Percentiles rank a stretch among this genome's conserved stretches.
phyloP scores from a whole-genome alignment of 2,329 filamentous ascomycete species.

The Epichloe bromicola region DNA sequence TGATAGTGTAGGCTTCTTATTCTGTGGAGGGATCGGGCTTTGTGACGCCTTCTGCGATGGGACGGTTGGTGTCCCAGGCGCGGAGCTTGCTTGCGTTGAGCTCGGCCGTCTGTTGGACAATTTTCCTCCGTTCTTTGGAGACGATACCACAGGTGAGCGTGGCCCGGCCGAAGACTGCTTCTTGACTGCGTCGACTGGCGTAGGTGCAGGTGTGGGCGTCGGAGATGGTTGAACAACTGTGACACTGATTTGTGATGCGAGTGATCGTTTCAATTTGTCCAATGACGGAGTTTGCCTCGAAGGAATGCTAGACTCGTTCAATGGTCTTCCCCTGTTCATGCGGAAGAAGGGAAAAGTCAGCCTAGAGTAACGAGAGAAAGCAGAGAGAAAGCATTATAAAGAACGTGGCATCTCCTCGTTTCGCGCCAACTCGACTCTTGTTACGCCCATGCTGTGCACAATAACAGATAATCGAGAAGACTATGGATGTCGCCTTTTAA shows the following conservation, averaged over 20 bases:
- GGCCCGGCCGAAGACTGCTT: slow-evolving; percentile 6
- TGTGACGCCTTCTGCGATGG: not conserved
- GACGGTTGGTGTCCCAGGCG: not conserved
- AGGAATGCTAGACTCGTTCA: slow-evolving; percentile 42
- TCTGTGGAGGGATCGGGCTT: not conserved
- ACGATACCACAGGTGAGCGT: slow-evolving; percentile 5
- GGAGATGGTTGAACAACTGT: slow-evolving; percentile 8
- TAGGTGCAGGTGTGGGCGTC: slow-evolving; percentile 1
- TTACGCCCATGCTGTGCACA: not conserved
- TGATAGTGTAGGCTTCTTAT: slow-evolving; percentile 3
- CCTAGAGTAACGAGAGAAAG: not conserved
- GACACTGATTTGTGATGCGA: slow-evolving; percentile 17
- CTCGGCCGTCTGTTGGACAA: slow-evolving; percentile 4
- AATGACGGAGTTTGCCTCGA: slow-evolving; percentile 31
- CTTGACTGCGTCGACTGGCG: slow-evolving; percentile 1
- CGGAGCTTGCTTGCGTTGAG: slow-evolving; percentile 6
- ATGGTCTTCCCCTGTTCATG: slow-evolving; percentile 22
- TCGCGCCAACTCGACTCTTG: not conserved
- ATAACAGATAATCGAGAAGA: not conserved
- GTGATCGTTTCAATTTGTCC: slow-evolving; percentile 27
- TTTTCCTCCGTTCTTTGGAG: slow-evolving; percentile 7
- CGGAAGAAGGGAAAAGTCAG: not conserved
- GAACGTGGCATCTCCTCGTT: not conserved
- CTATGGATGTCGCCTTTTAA: slow-evolving; percentile 6
- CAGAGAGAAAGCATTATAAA: not conserved